A percentile compares a stretch with the other conserved stretches of the same genome.
phyloP scores from a whole-genome alignment of 108 stramenopile species.

The Skeletonema potamos region DNA sequence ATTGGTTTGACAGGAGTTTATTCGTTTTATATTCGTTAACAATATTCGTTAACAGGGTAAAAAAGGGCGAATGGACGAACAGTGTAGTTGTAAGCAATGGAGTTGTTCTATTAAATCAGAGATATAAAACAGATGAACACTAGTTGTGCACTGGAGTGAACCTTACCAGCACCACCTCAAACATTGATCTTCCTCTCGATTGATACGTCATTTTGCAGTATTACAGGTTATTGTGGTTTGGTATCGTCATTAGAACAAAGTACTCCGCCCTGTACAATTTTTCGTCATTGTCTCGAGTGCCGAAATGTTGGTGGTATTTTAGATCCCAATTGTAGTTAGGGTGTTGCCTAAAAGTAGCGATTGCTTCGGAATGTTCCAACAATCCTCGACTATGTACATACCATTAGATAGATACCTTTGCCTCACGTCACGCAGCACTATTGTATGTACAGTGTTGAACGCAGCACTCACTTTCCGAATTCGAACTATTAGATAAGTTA shows the following conservation, averaged over 20 bases:
- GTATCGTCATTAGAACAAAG: not conserved
- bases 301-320: not conserved
- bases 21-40: not conserved
- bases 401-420: no score
- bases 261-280: no score
- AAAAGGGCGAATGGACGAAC: not conserved
- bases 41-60: not conserved
- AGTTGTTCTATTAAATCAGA: not conserved
- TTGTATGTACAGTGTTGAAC: no score
- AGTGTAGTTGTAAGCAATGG: not conserved
- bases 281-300: not conserved
- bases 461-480: not conserved
- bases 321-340: no score
- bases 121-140: not conserved
- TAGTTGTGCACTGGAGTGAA: not conserved
- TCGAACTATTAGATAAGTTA: no score
- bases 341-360: no score
- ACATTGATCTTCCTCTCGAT: constrained; percentile 72
- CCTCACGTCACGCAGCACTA: no score
- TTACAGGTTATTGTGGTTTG: no score
- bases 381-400: no score
- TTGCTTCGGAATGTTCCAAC: not conserved
- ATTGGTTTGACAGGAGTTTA: not conserved
- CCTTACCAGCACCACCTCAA: constrained; percentile 81
- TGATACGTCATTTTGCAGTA: constrained; percentile 62